phyloP scores from a whole-genome alignment of 495 filamentous ascomycete species.

The Talaromyces trachyspermus region DNA sequence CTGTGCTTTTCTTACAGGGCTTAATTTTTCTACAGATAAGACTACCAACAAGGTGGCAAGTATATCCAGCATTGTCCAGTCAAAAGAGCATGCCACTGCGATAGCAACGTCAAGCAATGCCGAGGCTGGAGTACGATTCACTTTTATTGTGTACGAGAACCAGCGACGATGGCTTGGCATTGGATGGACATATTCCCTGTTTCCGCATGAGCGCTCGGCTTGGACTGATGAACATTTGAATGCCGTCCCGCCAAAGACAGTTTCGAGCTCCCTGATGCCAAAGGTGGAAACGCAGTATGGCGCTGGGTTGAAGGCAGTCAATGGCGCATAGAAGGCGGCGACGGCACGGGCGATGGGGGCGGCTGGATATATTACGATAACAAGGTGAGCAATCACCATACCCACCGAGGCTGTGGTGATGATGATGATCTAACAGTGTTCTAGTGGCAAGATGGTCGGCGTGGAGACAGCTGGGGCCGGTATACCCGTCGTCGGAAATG shows the following conservation, averaged over 20 bases:
- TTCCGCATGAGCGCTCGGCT: constrained; percentile 77
- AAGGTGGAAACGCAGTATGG: constrained; percentile 75
- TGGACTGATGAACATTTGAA: constrained; percentile 98
- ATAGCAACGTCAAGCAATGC: constrained; percentile 46
- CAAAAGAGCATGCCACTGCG: constrained; percentile 34
- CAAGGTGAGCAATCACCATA: constrained; percentile 63
- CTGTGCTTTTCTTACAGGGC: constrained; percentile 64
- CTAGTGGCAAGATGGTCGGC: constrained; percentile 92
- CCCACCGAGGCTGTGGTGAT: too few relatives aligned
- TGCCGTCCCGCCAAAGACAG: constrained; percentile 65
- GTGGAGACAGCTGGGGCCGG: constrained; percentile 89
- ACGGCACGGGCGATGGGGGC: constrained; percentile 47
- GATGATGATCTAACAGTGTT: too few relatives aligned
- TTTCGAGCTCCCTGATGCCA: constrained; percentile 83
- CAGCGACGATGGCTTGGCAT: constrained; percentile 92
- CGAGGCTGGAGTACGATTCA: constrained; percentile 78
- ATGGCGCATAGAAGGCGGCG: constrained; percentile 82
- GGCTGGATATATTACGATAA: constrained; percentile 99
- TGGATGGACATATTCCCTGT: constrained; percentile 86
- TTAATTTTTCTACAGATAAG: constrained; percentile 51
- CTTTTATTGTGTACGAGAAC: constrained; percentile 93
- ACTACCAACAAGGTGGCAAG: constrained; percentile 16
- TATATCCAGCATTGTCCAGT: constrained; percentile 28
- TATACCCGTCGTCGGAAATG: constrained; percentile 94
- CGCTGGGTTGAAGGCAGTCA: constrained; percentile 77